Evolutionary conservation across 148 eudicot genomes (phyloP), one percentile per base, ranked within the genome.

Genomic region (Spergularia bocconei): DNA sequence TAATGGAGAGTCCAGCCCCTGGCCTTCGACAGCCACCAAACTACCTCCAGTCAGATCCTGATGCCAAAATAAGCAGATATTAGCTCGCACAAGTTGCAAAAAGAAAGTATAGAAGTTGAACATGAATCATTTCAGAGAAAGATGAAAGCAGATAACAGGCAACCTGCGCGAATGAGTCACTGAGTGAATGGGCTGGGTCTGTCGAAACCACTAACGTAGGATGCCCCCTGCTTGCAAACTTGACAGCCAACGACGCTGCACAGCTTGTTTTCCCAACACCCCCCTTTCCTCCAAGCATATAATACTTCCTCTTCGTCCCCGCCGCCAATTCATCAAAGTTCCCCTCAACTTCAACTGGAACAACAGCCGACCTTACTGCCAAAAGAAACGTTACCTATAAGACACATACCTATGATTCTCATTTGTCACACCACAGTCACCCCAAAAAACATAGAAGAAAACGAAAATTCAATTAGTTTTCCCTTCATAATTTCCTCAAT

Each of bases 91-190:
- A 15, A 25, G 58, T 58, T 51, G 23, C 39, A 62, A 62, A 74
- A 53, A 41, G 51, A 60, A 75, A 70, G 20, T 6, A 17, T 25
- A 38, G 29, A 74, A 17, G 6, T 73, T 54, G 6, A 54, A 33
- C 47, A 36, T 36, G 39, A 68, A 41, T 39, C 8, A 66, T 52
- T n/a, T 72, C 48, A 5, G 19, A 69, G 11, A 19, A 11, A 16
- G 48, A 29, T 51, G 39, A 61, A 17, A 1, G n/a, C 16, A 75
- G 19, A 36, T 57, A 41, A 70, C 50, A 11, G 15, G 52, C 59
- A 77, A 94, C 98, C 97, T 94, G 98, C 7, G 98, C 97, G 81
- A 94, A 94, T 75, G 97, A 93, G 80, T 94, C 98, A 77, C 98
- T 94, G 73, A 94, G 84, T 38, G 98, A 94, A 89, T 94, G 98